Evolutionary conservation across 192 early-diverging fungal species (phyloP), one percentile per base, ranked within the genome.

Genomic region (Coemansia sp.): DNA sequence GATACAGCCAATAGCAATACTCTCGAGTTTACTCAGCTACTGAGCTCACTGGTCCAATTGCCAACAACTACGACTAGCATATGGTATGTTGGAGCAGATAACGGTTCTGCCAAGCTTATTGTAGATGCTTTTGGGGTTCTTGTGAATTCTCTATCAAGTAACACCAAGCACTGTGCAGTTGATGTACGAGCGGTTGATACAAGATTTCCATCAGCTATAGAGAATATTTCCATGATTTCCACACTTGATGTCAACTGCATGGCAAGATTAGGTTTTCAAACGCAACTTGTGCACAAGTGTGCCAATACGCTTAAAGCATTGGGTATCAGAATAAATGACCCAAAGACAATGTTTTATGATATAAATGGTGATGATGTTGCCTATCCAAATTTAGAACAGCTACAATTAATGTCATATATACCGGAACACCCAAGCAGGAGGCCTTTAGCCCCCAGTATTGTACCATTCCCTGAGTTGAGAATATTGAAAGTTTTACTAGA

Each of bases 271-370:
- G 53, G 31, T 13, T 55, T 55, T 27, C 22, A 27, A 13, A 27
- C 13, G 24, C 53, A 55, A n/a, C 53, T 55, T 55, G 27, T 55
- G 22, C 53, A 55, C 53, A 55, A 13, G 12, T 55, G 53, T 55
- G 29, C 53, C 27, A 55, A 15, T 24, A 20, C 27, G 10, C 53
- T 55, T 16, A 31, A 15, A 55, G 10, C 24, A 2, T n/a, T 55
- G 11, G 3, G 15, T 27, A 31, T 55, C 10, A 12, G 2, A 5
- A 31, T 27, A 12, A 10, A 31, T 31, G 27, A 55, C 4, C 12
- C 18, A 24, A 55, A 55, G 5, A n/a, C 27, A 5, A 24, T 55
- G 10, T 55, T 55, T 15, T 55, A 55, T 15, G 53, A 31, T 15
- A 8, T 55, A 15, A 27, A 55, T 15, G 53, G 10, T 15, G 27